Percentiles rank a stretch among this genome's conserved stretches.
These are phyloP conservation scores for Scalesia atractyloides DNA, from an alignment of 129 eudicot species.

Conservation along the genomic window DNA sequence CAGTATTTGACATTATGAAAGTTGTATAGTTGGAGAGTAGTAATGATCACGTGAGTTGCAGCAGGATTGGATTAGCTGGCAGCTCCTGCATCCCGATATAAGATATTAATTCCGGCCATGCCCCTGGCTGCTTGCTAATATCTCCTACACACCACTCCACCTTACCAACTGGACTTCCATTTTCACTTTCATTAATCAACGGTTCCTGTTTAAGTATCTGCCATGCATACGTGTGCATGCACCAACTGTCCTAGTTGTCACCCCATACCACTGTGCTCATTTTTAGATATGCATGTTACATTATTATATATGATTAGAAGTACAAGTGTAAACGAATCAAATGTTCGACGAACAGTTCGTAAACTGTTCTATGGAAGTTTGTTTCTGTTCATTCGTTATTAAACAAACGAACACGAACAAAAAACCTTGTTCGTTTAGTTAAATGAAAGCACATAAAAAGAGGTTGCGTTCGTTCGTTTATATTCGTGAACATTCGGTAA, in stretches of 20 bases:
- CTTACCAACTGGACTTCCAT: conserved; percentile 12
- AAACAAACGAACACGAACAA: no score
- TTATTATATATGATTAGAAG: no score
- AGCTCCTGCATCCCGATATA: not conserved
- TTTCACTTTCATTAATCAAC: conserved; percentile 31
- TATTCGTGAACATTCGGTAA: no score
- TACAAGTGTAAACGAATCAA: no score
- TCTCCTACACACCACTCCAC: conserved; percentile 29
- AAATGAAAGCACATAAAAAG: no score
- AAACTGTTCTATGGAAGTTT: no score
- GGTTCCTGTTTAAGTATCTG: not conserved
- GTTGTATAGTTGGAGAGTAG: not conserved
- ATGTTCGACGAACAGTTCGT: no score
- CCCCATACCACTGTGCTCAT: conserved; percentile 19
- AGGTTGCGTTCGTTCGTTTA: no score
- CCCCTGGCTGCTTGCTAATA: not conserved
- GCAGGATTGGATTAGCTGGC: conserved; percentile 1
- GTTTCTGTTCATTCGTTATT: no score
- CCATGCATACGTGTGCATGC: conserved; percentile 21
- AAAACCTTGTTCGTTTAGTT: no score
- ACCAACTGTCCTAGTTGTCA: conserved; percentile 29
- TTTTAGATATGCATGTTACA: not conserved
- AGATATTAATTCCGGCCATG: conserved; percentile 33
- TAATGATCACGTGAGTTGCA: conserved; percentile 32
- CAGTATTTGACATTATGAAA: no score